Evolutionary conservation across 768 basidiomycete species (phyloP), one percentile per base, ranked within the genome.

Genomic region (Podaxis sp.): DNA sequence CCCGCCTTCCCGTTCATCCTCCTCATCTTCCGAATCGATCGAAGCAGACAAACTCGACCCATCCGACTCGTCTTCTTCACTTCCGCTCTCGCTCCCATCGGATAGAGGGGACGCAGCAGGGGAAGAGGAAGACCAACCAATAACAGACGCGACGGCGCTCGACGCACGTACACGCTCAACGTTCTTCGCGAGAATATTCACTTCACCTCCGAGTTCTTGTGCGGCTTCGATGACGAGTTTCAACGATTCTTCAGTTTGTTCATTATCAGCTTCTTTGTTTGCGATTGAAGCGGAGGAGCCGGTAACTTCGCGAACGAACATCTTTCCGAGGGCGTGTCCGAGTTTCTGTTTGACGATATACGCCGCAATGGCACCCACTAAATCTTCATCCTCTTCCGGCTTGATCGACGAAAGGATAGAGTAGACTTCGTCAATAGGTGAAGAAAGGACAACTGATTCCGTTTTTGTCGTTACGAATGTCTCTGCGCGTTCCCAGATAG

Each of bases 151-250:
- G 60, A 58, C 69, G 22, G 73, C 72, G 17, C 72, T 72, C 22
- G 73, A 71, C 66, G 78, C 80, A 81, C 85, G 85, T 58, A 85
- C 77, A 54, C 81, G 77, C 71, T 89, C 88, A 29, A 91, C 76
- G 5, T 75, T 68, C 65, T 79, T 76, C 0, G 82, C 88, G 15
- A 92, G 75, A 57, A 79, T 74, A 2, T 79, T 80, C 0, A 85
- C 79, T 11, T 71, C 68, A 0, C 89, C 90, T 2, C 89, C 88
- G 5, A 93, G 80, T 58, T 85, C 84, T 51, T 78, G 79, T 22
- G 88, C 87, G 25, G 84, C 84, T 6, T 82, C 82, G 41, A 91
- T 71, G 0, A 86, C 85, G 36, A 72, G 75, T 57, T 74, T 71
- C 71, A 81, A 74, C 29, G 78, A 75, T 55, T 73, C 70, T n/a